Percentiles rank a stretch among this genome's conserved stretches.
Evolutionary conservation across 2,329 filamentous ascomycete species (phyloP).

Genomic region (Albifimbria verrucaria): DNA sequence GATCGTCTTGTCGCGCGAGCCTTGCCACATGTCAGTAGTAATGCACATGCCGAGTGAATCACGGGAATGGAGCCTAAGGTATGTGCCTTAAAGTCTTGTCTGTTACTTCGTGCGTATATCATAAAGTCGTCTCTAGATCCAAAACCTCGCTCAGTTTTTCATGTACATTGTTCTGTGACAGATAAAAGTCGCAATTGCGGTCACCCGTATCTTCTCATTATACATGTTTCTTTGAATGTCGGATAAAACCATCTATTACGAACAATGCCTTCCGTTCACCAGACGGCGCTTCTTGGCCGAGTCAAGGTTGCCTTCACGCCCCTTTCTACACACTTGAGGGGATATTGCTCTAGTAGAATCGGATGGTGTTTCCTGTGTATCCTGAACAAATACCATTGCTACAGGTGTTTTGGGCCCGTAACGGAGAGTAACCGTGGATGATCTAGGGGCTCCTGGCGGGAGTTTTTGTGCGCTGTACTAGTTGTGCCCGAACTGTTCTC

Average conservation of each 20-base stretch:
- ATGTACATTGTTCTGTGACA: no score
- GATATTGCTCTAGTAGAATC: slow-evolving; percentile 7
- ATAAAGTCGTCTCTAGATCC: no score
- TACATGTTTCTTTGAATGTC: no score
- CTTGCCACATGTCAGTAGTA: no score
- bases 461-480: neutral
- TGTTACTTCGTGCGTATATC: no score
- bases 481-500: neutral
- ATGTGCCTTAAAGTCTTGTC: no score
- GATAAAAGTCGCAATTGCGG: no score
- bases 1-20: no score
- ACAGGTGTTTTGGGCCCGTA: slow-evolving; percentile 16
- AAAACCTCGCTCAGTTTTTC: no score
- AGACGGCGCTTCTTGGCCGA: slow-evolving; percentile 14
- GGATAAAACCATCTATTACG: slow-evolving; percentile 10
- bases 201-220: no score
- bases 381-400: slow-evolving; percentile 14
- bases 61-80: no score
- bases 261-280: slow-evolving; percentile 4
- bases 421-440: slow-evolving; percentile 1
- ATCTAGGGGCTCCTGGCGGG: neutral
- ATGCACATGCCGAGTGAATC: no score
- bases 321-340: slow-evolving; percentile 13
- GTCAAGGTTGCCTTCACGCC: neutral
- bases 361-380: slow-evolving; percentile 5